Base-by-base conservation (phyloP, 192 early-diverging fungal genomes). In the Coemansia sp. region DNA sequence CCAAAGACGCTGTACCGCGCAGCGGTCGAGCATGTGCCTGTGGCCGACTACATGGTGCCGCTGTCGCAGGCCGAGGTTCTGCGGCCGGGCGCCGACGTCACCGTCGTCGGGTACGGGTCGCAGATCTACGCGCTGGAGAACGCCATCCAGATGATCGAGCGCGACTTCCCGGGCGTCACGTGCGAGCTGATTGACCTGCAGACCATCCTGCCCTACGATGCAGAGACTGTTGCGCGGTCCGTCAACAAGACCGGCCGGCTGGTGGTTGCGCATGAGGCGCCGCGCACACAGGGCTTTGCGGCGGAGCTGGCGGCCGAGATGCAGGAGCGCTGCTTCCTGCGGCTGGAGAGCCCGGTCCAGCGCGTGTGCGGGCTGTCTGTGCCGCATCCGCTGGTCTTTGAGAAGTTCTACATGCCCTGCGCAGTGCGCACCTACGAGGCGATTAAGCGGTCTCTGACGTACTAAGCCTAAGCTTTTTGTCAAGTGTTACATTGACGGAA, bases 1-100 rank as follows among this genome's bases (percentile, higher is more conserved):
- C 96, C 96, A 67, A 98, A 98, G 83, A 89, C 92, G 52, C 83
- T 98, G 20, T 98, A 98, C 79, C 91, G 96, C 36, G 86, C 92
- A 38, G 92, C 96, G 10, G 94, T 94, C 25, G 96, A 98, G 72
- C 88, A 94, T 64, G 94, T 98, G 5, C 96, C 96, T 23, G 84
- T 90, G 4, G 93, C 85, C 25, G 95, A 98, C 67, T 98, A 92
- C 71, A 88, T 84, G 68, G 80, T 98, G 36, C 94, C 96, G 11
- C 61, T 98, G 9, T 90, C 91, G 29, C 94, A 92, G 76, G 96
- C 96, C 4, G 95, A 98, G 71, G 73, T 98, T 9, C 59, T 98
- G 50, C 89, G 90, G 54, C 58, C 72, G 27, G 92, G 94, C 34
- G 90, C 88, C 38, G 93, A 98, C 67, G 79, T 96, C 31, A 98